These are phyloP conservation scores for Arabis hirsuta DNA, from an alignment of 345 rosid genomes.

Conservation along the genomic window DNA sequence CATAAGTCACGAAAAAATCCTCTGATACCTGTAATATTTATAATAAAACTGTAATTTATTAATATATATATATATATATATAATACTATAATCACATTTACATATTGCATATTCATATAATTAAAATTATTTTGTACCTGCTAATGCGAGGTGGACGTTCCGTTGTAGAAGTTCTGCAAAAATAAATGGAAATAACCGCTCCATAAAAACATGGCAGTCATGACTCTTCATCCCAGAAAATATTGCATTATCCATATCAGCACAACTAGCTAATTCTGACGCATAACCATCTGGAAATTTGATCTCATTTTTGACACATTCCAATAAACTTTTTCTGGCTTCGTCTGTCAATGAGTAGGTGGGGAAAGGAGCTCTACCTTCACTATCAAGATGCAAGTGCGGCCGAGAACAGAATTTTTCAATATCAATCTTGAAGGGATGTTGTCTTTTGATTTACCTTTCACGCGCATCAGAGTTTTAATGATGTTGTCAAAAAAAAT, in stretches of 20 bases:
- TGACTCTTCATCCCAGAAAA: neutral
- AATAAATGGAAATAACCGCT: neutral
- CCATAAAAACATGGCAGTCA: neutral
- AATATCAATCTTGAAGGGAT: neutral
- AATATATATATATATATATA: too few species aligned
- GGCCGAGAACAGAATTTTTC: neutral
- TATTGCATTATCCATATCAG: neutral
- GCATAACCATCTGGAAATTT: neutral
- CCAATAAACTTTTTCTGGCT: neutral
- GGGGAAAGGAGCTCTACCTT: neutral
- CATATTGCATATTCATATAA: too few species aligned
- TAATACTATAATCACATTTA: too few species aligned
- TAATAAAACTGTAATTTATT: too few species aligned
- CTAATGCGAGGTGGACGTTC: neutral
- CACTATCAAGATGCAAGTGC: neutral
- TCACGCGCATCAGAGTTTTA: neutral
- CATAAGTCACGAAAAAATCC: neutral
- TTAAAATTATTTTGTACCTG: neutral
- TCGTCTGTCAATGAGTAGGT: neutral
- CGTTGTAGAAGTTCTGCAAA: neutral
- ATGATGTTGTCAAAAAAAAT: neutral
- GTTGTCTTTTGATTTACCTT: neutral
- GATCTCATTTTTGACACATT: neutral
- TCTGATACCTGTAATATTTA: neutral
- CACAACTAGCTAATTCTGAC: neutral